Percentiles rank a stretch among this genome's conserved stretches.
Evolutionary conservation across 2,329 filamentous ascomycete genomes (phyloP).

Genomic region (Cercospora berteroae): DNA sequence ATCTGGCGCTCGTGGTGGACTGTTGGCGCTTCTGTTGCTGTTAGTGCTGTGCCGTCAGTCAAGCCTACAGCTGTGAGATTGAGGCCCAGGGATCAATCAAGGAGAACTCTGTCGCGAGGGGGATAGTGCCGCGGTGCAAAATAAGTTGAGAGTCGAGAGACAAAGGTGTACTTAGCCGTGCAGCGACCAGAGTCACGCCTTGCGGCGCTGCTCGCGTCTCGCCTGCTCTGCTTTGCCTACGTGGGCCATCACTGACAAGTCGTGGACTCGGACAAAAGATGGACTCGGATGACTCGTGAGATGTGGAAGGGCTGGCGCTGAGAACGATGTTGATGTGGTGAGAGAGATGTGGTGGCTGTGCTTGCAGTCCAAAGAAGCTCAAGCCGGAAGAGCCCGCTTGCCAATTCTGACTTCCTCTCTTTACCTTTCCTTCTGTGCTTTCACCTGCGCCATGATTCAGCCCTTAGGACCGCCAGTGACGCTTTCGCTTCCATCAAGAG

Average conservation of each 20-base stretch:
- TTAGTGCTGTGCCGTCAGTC: background rate
- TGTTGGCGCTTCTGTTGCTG: background rate
- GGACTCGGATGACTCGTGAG: background rate
- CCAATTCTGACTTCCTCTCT: background rate
- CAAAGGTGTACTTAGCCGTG: background rate
- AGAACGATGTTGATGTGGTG: background rate
- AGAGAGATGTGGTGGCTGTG: background rate
- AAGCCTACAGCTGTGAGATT: background rate
- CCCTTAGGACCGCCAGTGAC: background rate
- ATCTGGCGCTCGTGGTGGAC: background rate
- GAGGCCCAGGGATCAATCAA: background rate
- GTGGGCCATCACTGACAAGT: background rate
- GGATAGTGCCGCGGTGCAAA: background rate
- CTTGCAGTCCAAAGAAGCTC: background rate
- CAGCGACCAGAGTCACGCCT: background rate
- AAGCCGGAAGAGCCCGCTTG: slow-evolving; percentile 1
- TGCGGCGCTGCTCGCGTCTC: background rate
- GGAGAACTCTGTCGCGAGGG: background rate
- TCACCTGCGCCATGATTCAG: background rate
- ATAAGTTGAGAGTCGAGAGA: background rate
- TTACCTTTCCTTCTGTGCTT: background rate
- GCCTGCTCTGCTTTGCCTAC: background rate
- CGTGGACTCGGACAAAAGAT: background rate
- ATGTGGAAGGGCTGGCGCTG: background rate
- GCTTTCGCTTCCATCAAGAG: background rate